A percentile compares a stretch with the other conserved stretches of the same genome.
phyloP scores from a whole-genome alignment of 192 early-diverging fungal species.

The Geranomyces michiganensis region DNA sequence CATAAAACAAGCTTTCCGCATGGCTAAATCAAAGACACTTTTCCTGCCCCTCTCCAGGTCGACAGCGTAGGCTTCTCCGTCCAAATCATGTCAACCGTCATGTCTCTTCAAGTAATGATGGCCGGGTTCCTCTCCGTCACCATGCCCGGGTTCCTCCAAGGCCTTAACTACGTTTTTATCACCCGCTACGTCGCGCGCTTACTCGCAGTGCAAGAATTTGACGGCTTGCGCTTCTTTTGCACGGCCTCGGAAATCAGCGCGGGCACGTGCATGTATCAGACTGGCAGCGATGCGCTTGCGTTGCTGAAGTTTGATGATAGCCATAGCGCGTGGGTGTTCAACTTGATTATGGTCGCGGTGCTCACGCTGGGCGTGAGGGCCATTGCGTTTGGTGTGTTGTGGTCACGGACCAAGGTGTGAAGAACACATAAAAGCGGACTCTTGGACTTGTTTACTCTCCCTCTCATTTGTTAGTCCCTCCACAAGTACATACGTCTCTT shows the following conservation, averaged over 20 bases:
- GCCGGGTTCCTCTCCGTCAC: constrained; percentile 39
- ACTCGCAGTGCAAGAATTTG: constrained; percentile 31
- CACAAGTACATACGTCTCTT: too few species aligned
- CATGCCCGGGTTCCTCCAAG: constrained; percentile 40
- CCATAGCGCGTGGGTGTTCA: constrained; percentile 7
- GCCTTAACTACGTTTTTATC: constrained; percentile 44
- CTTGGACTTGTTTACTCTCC: too few species aligned
- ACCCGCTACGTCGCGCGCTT: constrained; percentile 41
- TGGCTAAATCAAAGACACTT: not conserved
- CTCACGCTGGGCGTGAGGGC: constrained; percentile 30
- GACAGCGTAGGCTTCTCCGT: constrained; percentile 48
- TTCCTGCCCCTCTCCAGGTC: not conserved
- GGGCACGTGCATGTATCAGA: constrained; percentile 36
- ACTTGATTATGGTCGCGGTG: constrained; percentile 31
- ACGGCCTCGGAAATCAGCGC: constrained; percentile 21
- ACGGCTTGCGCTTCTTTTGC: constrained; percentile 24
- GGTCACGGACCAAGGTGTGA: constrained; percentile 14
- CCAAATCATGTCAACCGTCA: constrained; percentile 44
- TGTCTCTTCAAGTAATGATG: constrained; percentile 33
- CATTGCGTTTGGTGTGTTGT: constrained; percentile 26
- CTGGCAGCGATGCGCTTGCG: constrained; percentile 37
- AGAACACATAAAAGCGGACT: not conserved
- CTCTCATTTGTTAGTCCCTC: too few species aligned
- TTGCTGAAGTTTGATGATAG: constrained; percentile 36
- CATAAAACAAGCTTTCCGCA: not conserved